Base-by-base conservation (phyloP, 2,329 filamentous ascomycete genomes). In the Xylariaceae sp. region DNA sequence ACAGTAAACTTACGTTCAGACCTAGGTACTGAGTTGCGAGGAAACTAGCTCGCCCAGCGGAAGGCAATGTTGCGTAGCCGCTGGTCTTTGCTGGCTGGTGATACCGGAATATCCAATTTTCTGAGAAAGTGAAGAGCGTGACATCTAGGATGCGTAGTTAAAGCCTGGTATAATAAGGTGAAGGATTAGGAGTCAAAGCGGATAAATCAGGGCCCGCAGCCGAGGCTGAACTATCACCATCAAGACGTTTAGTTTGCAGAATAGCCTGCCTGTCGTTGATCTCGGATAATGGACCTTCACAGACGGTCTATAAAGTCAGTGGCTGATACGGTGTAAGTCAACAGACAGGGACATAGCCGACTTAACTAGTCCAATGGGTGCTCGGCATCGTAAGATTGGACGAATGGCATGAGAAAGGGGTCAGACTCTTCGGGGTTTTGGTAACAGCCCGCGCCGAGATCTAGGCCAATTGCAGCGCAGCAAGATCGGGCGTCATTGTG, bases 11-110 rank as follows among this genome's bases (percentile, higher is more conserved):
- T n/a, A n/a, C n/a, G n/a, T n/a, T 79, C 23, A 0, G 69, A 68
- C 0, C 75, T 78, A 7, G n/a, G n/a, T n/a, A 26, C 75, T 74
- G 1, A 82, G 61, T 56, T 84, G 79, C 0, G 78, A 75, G 7
- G 80, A 85, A 0, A 81, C 68, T 52, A 86, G 77, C 71, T 89
- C 88, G 1, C 88, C 88, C 0, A 88, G 41, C 0, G 82, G 84
- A 19, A 79, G 9, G 86, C 82, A 41, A 88, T 78, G 70, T 87
- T 89, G 69, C 89, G 86, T 0, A 89, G 69, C 83, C 83, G n/a
- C 81, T 84, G 23, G 84, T 82, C 50, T 82, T 81, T 9, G 80
- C 74, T 0, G 79, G 78, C 63, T 87, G 77, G 50, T 76, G 66
- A 64, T 90, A 90, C 14, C 75, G 70, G 0, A 67, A 61, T 2